phyloP scores from a whole-genome alignment of 2,329 filamentous ascomycete species.

The Niveomyces coronatus region DNA sequence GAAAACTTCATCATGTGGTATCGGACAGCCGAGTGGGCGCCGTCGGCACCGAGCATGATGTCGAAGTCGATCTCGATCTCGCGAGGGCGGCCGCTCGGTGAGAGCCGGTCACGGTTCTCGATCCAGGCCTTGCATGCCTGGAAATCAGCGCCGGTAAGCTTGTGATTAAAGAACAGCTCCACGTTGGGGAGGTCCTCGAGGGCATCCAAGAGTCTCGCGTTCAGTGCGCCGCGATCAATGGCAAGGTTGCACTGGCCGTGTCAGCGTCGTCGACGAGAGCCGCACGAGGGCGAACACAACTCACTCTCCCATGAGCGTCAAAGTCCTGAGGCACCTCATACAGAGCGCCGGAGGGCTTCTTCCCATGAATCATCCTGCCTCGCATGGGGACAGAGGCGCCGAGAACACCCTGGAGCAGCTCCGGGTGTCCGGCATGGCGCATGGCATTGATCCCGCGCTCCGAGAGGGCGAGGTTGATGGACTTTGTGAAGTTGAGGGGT shows the following conservation, averaged over 20 bases:
- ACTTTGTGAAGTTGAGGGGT: constrained; percentile 91
- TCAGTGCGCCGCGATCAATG: constrained; percentile 74
- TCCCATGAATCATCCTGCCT: constrained; percentile 91
- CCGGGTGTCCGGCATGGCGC: constrained; percentile 53
- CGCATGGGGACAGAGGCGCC: constrained; percentile 80
- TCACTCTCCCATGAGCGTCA: constrained; percentile 75
- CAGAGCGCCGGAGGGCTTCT: constrained; percentile 50
- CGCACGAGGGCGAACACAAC: constrained; percentile 14
- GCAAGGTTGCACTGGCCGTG: constrained; percentile 62
- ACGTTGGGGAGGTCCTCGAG: constrained; percentile 81
- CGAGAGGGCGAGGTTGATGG: constrained; percentile 94
- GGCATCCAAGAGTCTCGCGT: constrained; percentile 73
- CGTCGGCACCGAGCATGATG: constrained; percentile 87
- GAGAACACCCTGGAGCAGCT: constrained; percentile 64
- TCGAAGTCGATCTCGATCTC: constrained; percentile 86
- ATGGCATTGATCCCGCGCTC: constrained; percentile 90
- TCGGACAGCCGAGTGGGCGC: constrained; percentile 82
- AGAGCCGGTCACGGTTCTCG: constrained; percentile 41
- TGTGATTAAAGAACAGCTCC: constrained; percentile 85
- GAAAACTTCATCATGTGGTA: constrained; percentile 95
- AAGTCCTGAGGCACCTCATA: constrained; percentile 83
- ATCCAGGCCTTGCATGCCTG: constrained; percentile 75
- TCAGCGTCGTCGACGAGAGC: background rate
- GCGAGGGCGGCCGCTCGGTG: constrained; percentile 34
- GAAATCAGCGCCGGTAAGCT: constrained; percentile 85